A percentile compares a stretch with the other conserved stretches of the same genome.
These are phyloP conservation scores for Eucalyptus regnans DNA, from an alignment of 345 rosid genomes.

Conservation along the genomic window DNA sequence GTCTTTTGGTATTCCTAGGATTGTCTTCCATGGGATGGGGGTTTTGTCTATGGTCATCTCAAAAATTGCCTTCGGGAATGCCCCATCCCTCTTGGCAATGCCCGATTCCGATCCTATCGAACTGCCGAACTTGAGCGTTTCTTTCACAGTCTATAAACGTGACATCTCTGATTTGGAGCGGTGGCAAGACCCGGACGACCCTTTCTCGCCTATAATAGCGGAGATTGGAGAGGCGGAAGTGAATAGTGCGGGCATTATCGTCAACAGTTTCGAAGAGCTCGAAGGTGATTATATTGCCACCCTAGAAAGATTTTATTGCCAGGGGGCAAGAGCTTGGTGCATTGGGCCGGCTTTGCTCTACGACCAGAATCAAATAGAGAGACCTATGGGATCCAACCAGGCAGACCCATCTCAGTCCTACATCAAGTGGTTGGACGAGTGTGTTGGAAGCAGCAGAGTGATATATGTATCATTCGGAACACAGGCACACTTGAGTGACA, in stretches of 20 bases:
- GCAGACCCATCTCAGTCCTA: conserved; percentile 10
- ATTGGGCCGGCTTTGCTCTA: background rate
- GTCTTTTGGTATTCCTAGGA: conserved; percentile 5
- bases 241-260: conserved; percentile 3
- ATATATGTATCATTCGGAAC: conserved; percentile 3
- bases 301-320: background rate
- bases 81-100: background rate
- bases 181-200: background rate
- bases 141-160: background rate
- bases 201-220: background rate
- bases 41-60: conserved; percentile 3
- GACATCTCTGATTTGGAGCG: background rate
- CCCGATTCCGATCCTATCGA: background rate
- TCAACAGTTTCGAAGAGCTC: conserved; percentile 15
- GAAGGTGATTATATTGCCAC: conserved; percentile 5
- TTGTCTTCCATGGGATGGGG: conserved; percentile 7
- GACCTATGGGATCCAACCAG: conserved; percentile 1
- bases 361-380: background rate
- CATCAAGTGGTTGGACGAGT: conserved; percentile 1
- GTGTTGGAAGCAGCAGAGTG: background rate
- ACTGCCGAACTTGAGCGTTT: background rate
- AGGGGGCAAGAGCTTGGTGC: background rate
- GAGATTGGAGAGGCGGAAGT: background rate
- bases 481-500: background rate
- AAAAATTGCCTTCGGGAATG: background rate